Conservation (phyloP, 2,329 filamentous ascomycete genomes). For the Penicillium polonicum region DNA sequence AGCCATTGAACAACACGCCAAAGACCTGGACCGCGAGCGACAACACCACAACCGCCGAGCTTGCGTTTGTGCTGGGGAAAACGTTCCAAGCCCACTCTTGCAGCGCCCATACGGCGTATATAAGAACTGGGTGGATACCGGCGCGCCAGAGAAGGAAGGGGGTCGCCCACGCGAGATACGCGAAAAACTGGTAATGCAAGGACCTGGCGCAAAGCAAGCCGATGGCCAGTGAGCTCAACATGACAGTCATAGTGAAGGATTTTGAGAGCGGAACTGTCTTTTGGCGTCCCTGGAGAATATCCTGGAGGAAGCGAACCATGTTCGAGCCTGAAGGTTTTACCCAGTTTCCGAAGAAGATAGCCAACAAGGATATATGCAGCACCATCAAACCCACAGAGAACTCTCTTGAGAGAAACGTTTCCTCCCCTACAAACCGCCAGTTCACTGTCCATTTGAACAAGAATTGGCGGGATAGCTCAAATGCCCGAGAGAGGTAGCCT, state of each 20-base stretch:
- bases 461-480: slow-evolving; percentile 88
- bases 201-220: slow-evolving; percentile 84
- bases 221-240: slow-evolving; percentile 73
- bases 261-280: slow-evolving; percentile 63
- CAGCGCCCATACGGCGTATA: slow-evolving; percentile 68
- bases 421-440: slow-evolving; percentile 91
- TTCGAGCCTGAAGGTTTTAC: slow-evolving; percentile 64
- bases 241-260: slow-evolving; percentile 70
- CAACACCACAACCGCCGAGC: slow-evolving; percentile 67
- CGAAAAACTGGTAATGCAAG: slow-evolving; percentile 93
- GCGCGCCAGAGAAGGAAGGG: slow-evolving; percentile 84
- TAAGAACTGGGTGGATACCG: slow-evolving; percentile 64
- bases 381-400: slow-evolving; percentile 69
- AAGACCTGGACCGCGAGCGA: slow-evolving; percentile 66
- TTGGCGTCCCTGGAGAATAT: slow-evolving; percentile 53
- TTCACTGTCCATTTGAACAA: slow-evolving; percentile 99
- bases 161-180: slow-evolving; percentile 84
- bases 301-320: slow-evolving; percentile 54
- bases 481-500: slow-evolving; percentile 78
- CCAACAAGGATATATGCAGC: slow-evolving; percentile 64
- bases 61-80: slow-evolving; percentile 73
- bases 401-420: slow-evolving; percentile 67
- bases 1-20: slow-evolving; percentile 55
- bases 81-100: slow-evolving; percentile 96
- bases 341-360: slow-evolving; percentile 69